Conservation (phyloP, 257 asterid species). For the Solanum medicagineum region DNA sequence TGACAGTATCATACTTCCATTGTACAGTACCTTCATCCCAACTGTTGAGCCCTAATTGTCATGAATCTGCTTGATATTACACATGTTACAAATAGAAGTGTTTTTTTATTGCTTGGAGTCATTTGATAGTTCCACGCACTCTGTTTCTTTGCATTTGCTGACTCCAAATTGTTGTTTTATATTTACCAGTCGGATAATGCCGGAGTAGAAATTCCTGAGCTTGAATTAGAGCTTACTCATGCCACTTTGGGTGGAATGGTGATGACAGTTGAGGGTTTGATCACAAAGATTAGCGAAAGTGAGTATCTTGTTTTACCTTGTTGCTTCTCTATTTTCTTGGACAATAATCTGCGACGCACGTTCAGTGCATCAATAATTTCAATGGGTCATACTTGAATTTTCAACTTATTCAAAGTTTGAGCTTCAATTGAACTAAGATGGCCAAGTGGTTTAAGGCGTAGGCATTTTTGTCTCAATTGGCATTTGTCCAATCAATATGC, state of each 20-base stretch:
- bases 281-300: slow-evolving; percentile 82
- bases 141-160: no score
- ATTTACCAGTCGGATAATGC: no score
- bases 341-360: neutral
- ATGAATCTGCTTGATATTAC: no score
- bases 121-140: no score
- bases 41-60: no score
- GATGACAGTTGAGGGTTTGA: slow-evolving; percentile 88
- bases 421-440: neutral
- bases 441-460: no score
- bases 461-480: neutral
- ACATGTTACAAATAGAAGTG: no score
- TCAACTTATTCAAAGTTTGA: neutral
- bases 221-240: slow-evolving; percentile 57
- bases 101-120: no score
- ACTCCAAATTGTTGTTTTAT: no score
- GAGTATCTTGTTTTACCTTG: slow-evolving; percentile 10
- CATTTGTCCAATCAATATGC: neutral
- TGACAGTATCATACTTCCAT: no score
- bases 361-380: neutral
- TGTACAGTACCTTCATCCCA: no score
- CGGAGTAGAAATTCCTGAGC: no score
- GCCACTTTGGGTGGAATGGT: slow-evolving; percentile 96
- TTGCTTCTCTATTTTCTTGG: neutral
- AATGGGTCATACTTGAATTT: neutral